Base-by-base conservation (phyloP, 305 asterid species). In the Rubia occidens region DNA sequence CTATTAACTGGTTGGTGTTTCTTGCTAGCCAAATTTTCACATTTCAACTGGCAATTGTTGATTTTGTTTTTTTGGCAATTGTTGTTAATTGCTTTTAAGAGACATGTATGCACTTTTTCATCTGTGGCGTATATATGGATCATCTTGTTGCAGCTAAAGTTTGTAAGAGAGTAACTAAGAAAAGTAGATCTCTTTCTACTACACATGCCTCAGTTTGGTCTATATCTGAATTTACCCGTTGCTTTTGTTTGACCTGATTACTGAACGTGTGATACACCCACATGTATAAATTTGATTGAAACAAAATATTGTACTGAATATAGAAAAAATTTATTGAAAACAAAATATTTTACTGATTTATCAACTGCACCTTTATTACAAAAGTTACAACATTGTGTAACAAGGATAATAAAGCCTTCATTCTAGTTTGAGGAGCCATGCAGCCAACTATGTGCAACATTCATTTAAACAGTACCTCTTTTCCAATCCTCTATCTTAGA, bases 11-110 rank as follows among this genome's bases (percentile, higher is more conserved):
- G 24, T 47, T 66, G 61, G 61, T 71, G 60, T 40, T 72, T 71
- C 47, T 39, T 17, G 68, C 69, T 56, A 40, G 35, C 68, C 79
- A 70, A 67, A 70, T 73, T n/a, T 59, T 72, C 60, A 75, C 64
- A 74, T 71, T 53, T 66, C 53, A 68, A 55, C 67, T 68, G 72
- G 66, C 69, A 8, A 68, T 56, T 66, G 11, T 4, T 37, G 10
- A 51, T 24, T 17, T 51, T 51, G 18, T 26, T 8, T 15, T 66
- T 60, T 21, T 35, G 43, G 11, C 15, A 45, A 17, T 14, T 13
- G 53, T 1, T 14, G 55, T 14, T 15, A 2, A 15, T 45, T 49
- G 55, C 20, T 49, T 49, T 49, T 49, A 49, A 49, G 20, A n/a
- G 8, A 15, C 15, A 49, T 49, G 55, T 49, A 42, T 20, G 37